Percentiles rank a stretch among this genome's conserved stretches.
Conservation (phyloP, 2,329 filamentous ascomycete species). For the Coniella vitis region DNA sequence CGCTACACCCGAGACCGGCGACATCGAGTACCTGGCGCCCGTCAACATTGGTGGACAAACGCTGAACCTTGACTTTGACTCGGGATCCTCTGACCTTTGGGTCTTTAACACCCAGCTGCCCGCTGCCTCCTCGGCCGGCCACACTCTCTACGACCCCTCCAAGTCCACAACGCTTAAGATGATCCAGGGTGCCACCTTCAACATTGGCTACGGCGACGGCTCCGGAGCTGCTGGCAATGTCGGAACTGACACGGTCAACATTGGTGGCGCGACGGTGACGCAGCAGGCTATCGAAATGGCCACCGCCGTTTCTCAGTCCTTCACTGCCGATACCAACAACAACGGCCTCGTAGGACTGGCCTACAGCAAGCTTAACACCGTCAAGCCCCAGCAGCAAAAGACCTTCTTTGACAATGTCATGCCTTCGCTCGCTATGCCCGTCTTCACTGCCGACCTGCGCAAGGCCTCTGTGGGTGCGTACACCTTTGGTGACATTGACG, state of each 20-base stretch:
- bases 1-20: constrained; percentile 57
- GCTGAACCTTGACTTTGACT: constrained; percentile 66
- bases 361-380: constrained; percentile 58
- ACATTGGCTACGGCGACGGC: constrained; percentile 63
- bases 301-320: constrained; percentile 48
- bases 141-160: constrained; percentile 35
- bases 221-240: constrained; percentile 58
- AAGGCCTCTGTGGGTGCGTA: constrained; percentile 56
- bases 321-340: constrained; percentile 51
- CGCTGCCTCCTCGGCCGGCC: constrained; percentile 35
- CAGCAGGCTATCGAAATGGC: constrained; percentile 64
- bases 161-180: constrained; percentile 29
- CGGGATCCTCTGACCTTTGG: constrained; percentile 72
- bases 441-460: constrained; percentile 66
- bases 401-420: constrained; percentile 71
- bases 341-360: constrained; percentile 66
- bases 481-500: constrained; percentile 67
- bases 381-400: constrained; percentile 55
- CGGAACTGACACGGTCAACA: constrained; percentile 59
- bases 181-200: constrained; percentile 44
- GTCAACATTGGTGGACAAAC: constrained; percentile 64
- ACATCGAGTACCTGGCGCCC: constrained; percentile 63
- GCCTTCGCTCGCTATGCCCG: constrained; percentile 50
- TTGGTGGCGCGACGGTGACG: constrained; percentile 56
- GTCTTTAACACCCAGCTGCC: constrained; percentile 59